Evolutionary conservation across 352 stramenopile species (phyloP), one percentile per base, ranked within the genome.

Genomic region (Nothophytophthora sp.): DNA sequence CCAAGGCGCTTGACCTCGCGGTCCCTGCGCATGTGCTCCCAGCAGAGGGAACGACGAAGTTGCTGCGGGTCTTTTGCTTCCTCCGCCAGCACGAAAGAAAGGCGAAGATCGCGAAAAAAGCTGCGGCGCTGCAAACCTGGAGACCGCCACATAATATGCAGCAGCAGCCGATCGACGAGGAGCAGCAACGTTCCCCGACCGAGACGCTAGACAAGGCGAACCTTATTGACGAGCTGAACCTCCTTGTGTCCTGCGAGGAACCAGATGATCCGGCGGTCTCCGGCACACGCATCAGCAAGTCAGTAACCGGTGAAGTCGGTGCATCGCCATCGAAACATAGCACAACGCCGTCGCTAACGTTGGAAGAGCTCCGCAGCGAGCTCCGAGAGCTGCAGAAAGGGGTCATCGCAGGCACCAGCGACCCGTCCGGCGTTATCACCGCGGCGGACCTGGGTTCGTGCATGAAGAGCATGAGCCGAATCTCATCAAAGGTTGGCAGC

Each of bases 41-140:
- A 34, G 43, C 63, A 3, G 78, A 86, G n/a, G 60, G 59, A 16
- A 61, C 72, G 27, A 53, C 69, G 45, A 71, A 73, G 33, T 50
- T 89, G 38, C 49, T 76, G 50, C 70, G 73, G 5, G 55, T 79
- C 13, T 86, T 89, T 34, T 73, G 60, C 47, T 73, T 77, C 29
- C 51, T 86, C 12, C 68, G 76, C 6, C 76, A 86, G 55, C 71
- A 86, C 41, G 73, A 85, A 20, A 63, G 71, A 29, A 87, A 86
- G 67, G 33, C 73, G 13, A 68, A 52, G 19, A 59, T 74, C 6
- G 51, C 60, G 28, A 68, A 43, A 37, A 76, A 71, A 55, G 50
- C 48, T 16, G 50, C 60, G 37, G 63, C 73, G 49, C 35, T 77
- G 38, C 68, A 68, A 29, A 41, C 63, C 24, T 62, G 65, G 43